These are phyloP conservation scores for Tylopilus felleus DNA, from an alignment of 768 basidiomycete genomes.

Conservation along the genomic window DNA sequence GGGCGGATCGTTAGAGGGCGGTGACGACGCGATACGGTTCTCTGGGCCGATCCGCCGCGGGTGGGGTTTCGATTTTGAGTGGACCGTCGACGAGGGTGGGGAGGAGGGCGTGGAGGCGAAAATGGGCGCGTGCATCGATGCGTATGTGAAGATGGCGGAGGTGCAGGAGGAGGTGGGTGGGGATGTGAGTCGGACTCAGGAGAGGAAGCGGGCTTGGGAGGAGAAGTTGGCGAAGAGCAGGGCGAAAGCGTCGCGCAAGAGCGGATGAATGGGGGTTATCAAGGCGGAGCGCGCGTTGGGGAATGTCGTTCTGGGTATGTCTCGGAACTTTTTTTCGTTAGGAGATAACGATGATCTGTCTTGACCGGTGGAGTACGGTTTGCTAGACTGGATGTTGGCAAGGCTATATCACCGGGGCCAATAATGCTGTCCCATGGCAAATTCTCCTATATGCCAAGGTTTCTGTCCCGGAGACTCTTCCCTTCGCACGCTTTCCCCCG, in stretches of 20 bases:
- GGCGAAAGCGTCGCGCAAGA: constrained; percentile 28
- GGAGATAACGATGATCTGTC: not conserved
- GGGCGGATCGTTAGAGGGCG: not conserved
- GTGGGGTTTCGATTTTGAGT: constrained; percentile 87
- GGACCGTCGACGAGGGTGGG: constrained; percentile 37
- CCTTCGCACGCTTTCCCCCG: too few relatives aligned
- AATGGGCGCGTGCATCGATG: constrained; percentile 71
- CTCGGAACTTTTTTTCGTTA: not conserved
- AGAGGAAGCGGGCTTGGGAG: constrained; percentile 53
- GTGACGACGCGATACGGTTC: not conserved
- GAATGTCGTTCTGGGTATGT: not conserved
- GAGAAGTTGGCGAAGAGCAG: constrained; percentile 36
- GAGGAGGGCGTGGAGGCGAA: constrained; percentile 47
- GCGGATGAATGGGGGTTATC: constrained; percentile 8
- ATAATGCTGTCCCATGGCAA: too few relatives aligned
- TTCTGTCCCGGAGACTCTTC: too few relatives aligned
- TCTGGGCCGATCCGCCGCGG: constrained; percentile 43
- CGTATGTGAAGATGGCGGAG: constrained; percentile 40
- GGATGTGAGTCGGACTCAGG: constrained; percentile 66
- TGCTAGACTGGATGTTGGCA: too few relatives aligned
- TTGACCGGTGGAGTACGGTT: too few relatives aligned
- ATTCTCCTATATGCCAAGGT: too few relatives aligned
- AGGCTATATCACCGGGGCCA: too few relatives aligned
- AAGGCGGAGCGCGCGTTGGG: too few relatives aligned
- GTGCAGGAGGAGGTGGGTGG: constrained; percentile 52